Percentiles rank a stretch among this genome's conserved stretches.
Evolutionary conservation across 306 rosid genomes (phyloP).

Genomic region (Prinsepia uniflora): DNA sequence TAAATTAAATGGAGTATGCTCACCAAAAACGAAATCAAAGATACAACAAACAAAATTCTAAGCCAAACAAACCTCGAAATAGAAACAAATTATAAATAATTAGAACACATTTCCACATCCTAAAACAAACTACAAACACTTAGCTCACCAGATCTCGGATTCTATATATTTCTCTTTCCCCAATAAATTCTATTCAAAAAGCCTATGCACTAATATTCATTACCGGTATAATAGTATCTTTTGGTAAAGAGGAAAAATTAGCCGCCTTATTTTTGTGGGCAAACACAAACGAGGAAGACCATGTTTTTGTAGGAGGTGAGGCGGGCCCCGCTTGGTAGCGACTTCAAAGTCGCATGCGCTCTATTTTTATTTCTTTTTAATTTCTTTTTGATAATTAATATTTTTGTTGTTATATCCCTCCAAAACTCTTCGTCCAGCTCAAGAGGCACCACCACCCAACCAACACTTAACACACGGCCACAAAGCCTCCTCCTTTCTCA

Average conservation of each 20-base stretch:
- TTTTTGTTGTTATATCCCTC: slow-evolving; percentile 27
- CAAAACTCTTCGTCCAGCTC: slow-evolving; percentile 46
- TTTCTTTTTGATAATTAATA: background rate
- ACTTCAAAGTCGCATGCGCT: slow-evolving; percentile 13
- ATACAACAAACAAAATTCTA: too few relatives aligned
- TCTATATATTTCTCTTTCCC: too few relatives aligned
- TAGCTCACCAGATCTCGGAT: too few relatives aligned
- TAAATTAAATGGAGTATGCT: too few relatives aligned
- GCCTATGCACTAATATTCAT: too few relatives aligned
- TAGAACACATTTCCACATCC: too few relatives aligned
- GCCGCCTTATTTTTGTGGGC: background rate
- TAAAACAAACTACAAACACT: too few relatives aligned
- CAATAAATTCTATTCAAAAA: too few relatives aligned
- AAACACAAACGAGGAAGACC: background rate
- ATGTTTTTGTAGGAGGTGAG: slow-evolving; percentile 1
- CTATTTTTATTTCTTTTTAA: background rate
- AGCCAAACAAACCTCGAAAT: too few relatives aligned
- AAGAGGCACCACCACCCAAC: slow-evolving; percentile 50
- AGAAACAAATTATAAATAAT: too few relatives aligned
- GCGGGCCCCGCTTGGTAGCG: slow-evolving; percentile 16
- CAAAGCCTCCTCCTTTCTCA: slow-evolving; percentile 1
- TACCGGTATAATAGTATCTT: too few relatives aligned
- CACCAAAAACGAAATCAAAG: too few relatives aligned
- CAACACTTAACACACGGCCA: slow-evolving; percentile 30
- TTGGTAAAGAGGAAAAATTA: background rate